Evolutionary conservation across 495 filamentous ascomycete genomes (phyloP).

Genomic region (Aeminium ludgeri): DNA sequence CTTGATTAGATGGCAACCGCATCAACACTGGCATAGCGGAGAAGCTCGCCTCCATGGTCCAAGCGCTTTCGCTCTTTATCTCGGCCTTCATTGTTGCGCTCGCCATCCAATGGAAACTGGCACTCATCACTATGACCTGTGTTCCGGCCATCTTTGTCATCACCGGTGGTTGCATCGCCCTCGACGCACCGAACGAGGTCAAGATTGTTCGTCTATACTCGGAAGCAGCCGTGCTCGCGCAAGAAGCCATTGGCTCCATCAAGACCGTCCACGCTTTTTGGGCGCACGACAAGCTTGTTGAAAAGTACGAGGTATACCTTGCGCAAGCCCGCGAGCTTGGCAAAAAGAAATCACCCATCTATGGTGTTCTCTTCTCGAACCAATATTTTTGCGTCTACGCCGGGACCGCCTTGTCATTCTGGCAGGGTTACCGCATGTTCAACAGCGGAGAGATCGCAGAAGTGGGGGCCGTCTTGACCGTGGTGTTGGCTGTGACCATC

Average conservation of each 20-base stretch:
- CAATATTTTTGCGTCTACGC: slow-evolving; percentile 11
- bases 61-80: slow-evolving; percentile 15
- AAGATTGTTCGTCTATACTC: slow-evolving; percentile 8
- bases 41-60: slow-evolving; percentile 11
- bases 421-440: slow-evolving; percentile 14
- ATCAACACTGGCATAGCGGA: slow-evolving; percentile 17
- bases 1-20: slow-evolving; percentile 7
- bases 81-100: slow-evolving; percentile 15
- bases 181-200: slow-evolving; percentile 4
- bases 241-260: slow-evolving; percentile 16
- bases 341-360: slow-evolving; percentile 14
- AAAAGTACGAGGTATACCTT: slow-evolving; percentile 11
- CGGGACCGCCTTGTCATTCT: slow-evolving; percentile 14
- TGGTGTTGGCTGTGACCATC: slow-evolving; percentile 10
- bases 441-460: slow-evolving; percentile 9
- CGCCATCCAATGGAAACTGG: slow-evolving; percentile 16
- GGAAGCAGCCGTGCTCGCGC: slow-evolving; percentile 5
- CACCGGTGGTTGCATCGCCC: slow-evolving; percentile 4
- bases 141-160: slow-evolving; percentile 10
- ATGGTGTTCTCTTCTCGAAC: slow-evolving; percentile 8
- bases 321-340: slow-evolving; percentile 6
- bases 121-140: slow-evolving; percentile 13
- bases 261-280: slow-evolving; percentile 17
- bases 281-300: slow-evolving; percentile 11
- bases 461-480: slow-evolving; percentile 19